A percentile compares a stretch with the other conserved stretches of the same genome.
These are phyloP conservation scores for Aspergillus niger DNA, from an alignment of 2,329 filamentous ascomycete genomes.

Conservation along the genomic window DNA sequence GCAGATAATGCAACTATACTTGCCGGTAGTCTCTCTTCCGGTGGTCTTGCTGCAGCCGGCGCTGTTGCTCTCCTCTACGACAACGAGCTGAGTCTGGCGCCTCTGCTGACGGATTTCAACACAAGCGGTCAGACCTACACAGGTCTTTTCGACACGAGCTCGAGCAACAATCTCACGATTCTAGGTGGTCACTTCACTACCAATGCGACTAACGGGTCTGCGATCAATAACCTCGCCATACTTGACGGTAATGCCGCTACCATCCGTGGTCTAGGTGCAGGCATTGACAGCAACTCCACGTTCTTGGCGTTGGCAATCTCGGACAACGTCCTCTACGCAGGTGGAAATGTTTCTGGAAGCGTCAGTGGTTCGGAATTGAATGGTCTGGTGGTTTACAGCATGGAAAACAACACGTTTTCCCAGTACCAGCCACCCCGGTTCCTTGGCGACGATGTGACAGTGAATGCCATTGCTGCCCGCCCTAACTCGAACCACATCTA, in stretches of 20 bases:
- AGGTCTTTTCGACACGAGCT: slow-evolving; percentile 73
- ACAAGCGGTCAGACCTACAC: slow-evolving; percentile 57
- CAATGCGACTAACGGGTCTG: slow-evolving; percentile 66
- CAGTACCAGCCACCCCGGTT: slow-evolving; percentile 74
- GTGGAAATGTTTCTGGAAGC: slow-evolving; percentile 73
- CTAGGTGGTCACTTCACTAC: slow-evolving; percentile 85
- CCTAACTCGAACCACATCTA: slow-evolving; percentile 74
- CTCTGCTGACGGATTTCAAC: slow-evolving; percentile 50
- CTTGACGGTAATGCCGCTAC: slow-evolving; percentile 73
- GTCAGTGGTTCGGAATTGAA: slow-evolving; percentile 64
- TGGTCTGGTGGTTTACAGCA: slow-evolving; percentile 79
- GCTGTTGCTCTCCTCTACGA: slow-evolving; percentile 64
- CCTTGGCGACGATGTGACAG: slow-evolving; percentile 67
- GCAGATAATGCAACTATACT: slow-evolving; percentile 65
- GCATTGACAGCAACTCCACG: slow-evolving; percentile 70
- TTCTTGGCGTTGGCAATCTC: slow-evolving; percentile 71
- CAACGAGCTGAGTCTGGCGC: slow-evolving; percentile 40
- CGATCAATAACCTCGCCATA: slow-evolving; percentile 77
- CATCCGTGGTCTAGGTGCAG: slow-evolving; percentile 67
- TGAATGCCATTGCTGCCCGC: slow-evolving; percentile 74
- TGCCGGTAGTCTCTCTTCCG: slow-evolving; percentile 79
- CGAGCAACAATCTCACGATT: slow-evolving; percentile 77
- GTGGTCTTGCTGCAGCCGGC: slow-evolving; percentile 71
- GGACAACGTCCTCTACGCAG: slow-evolving; percentile 73
- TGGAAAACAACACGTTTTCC: slow-evolving; percentile 63